Conservation (phyloP, 169 alveolate species). For the Pseudocohnilembus persalinus region DNA sequence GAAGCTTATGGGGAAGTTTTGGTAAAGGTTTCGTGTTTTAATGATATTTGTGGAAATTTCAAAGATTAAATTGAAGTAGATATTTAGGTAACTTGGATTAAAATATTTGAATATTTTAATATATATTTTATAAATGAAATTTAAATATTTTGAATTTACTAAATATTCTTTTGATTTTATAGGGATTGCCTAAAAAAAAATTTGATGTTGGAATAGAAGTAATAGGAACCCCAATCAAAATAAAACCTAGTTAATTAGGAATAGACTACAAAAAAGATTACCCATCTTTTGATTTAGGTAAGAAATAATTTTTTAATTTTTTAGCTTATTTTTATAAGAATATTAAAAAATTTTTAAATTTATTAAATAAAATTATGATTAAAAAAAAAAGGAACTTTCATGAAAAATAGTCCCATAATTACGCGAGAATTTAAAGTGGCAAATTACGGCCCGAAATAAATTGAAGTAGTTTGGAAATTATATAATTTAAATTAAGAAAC, state of each 20-base stretch:
- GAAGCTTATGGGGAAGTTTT: slow-evolving; percentile 76
- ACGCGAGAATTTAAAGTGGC: slow-evolving; percentile 64
- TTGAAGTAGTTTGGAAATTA: slow-evolving; percentile 80
- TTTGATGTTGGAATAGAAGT: slow-evolving; percentile 77
- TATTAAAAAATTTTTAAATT: no score
- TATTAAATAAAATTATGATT: no score
- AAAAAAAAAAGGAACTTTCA: no score
- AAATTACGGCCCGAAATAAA: slow-evolving; percentile 80
- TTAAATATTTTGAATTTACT: background rate
- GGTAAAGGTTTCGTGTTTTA: slow-evolving; percentile 74
- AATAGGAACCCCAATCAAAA: slow-evolving; percentile 83
- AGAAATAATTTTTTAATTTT: no score
- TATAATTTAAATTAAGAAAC: slow-evolving; percentile 61
- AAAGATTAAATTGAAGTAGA: slow-evolving; percentile 48
- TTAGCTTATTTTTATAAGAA: no score
- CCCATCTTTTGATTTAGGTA: slow-evolving; percentile 82
- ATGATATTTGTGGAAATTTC: slow-evolving; percentile 85
- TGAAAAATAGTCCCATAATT: slow-evolving; percentile 60
- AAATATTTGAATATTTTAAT: background rate
- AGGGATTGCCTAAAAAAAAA: slow-evolving; percentile 74
- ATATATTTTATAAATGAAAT: background rate
- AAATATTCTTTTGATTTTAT: slow-evolving; percentile 36
- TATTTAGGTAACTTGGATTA: slow-evolving; percentile 43
- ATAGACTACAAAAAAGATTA: slow-evolving; percentile 74
- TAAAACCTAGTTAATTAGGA: slow-evolving; percentile 82